Evolutionary conservation across 2,329 filamentous ascomycete species (phyloP).

Genomic region (Plenodomus lindquistii): DNA sequence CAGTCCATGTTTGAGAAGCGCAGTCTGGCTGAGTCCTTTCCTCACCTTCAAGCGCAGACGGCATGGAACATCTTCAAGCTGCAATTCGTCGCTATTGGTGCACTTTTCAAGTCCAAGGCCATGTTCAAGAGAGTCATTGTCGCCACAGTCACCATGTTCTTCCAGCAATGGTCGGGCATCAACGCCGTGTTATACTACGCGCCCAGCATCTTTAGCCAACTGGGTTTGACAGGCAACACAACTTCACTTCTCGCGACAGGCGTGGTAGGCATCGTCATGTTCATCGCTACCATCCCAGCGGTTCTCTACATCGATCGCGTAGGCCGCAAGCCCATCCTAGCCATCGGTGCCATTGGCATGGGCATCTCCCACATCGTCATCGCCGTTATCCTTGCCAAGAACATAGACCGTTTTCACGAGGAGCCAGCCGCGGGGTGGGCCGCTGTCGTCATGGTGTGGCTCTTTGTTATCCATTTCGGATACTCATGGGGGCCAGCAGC

Average conservation of each 20-base stretch:
- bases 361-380: constrained; percentile 71
- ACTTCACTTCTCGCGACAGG: constrained; percentile 68
- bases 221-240: constrained; percentile 52
- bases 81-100: constrained; percentile 69
- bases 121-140: constrained; percentile 71
- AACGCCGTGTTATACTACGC: constrained; percentile 55
- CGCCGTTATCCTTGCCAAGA: constrained; percentile 68
- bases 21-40: constrained; percentile 67
- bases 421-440: constrained; percentile 70
- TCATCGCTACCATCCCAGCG: constrained; percentile 66
- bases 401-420: constrained; percentile 59
- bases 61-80: constrained; percentile 59
- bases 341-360: constrained; percentile 71
- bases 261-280: constrained; percentile 73
- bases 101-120: constrained; percentile 65
- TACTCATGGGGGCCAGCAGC: constrained; percentile 75
- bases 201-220: constrained; percentile 54
- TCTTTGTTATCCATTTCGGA: constrained; percentile 75
- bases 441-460: constrained; percentile 70
- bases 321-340: constrained; percentile 66
- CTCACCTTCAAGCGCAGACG: constrained; percentile 63
- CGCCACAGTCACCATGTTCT: constrained; percentile 57
- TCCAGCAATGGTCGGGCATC: constrained; percentile 58
- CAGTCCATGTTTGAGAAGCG: constrained; percentile 77
- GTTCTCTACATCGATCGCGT: constrained; percentile 68